Percentiles rank a stretch among this genome's conserved stretches.
These are phyloP conservation scores for Phyllosticta capitalensis DNA, from an alignment of 2,329 filamentous ascomycete genomes.

Conservation along the genomic window DNA sequence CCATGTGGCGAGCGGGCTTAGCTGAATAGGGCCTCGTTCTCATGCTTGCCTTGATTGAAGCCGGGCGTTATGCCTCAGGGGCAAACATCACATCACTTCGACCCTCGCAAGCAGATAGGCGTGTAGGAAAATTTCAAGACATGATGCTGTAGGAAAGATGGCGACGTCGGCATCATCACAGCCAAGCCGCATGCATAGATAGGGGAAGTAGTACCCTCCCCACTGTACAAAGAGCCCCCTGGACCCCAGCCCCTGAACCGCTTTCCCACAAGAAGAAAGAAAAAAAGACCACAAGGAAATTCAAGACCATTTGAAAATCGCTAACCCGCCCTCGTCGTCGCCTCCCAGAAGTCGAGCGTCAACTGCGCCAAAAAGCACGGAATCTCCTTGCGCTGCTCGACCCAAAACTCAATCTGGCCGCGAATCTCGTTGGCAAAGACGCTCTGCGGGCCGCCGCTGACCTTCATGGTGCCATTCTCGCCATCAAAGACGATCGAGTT, in stretches of 20 bases:
- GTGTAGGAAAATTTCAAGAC: no score
- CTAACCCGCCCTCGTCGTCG: constrained; percentile 28
- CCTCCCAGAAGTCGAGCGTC: constrained; percentile 86
- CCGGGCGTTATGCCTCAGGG: no score
- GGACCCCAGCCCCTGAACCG: no score
- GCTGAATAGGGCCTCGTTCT: no score
- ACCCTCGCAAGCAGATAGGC: no score
- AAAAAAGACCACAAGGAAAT: neutral
- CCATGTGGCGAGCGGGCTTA: no score
- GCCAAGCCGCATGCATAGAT: no score
- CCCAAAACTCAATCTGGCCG: constrained; percentile 90
- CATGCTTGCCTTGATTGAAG: no score
- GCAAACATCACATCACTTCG: no score
- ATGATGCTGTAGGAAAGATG: no score
- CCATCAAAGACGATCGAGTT: constrained; percentile 74
- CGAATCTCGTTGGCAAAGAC: constrained; percentile 77
- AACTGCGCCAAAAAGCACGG: constrained; percentile 86
- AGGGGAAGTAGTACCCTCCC: neutral
- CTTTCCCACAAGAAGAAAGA: no score
- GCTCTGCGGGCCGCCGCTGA: constrained; percentile 79
- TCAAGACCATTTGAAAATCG: neutral
- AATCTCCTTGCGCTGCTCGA: constrained; percentile 85
- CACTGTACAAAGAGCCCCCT: neutral
- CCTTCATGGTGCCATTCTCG: constrained; percentile 95
- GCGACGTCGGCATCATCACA: no score